A percentile compares a stretch with the other conserved stretches of the same genome.
These are phyloP conservation scores for Mycosarcoma maydis DNA, from an alignment of 1,284 basidiomycete genomes.

Conservation along the genomic window DNA sequence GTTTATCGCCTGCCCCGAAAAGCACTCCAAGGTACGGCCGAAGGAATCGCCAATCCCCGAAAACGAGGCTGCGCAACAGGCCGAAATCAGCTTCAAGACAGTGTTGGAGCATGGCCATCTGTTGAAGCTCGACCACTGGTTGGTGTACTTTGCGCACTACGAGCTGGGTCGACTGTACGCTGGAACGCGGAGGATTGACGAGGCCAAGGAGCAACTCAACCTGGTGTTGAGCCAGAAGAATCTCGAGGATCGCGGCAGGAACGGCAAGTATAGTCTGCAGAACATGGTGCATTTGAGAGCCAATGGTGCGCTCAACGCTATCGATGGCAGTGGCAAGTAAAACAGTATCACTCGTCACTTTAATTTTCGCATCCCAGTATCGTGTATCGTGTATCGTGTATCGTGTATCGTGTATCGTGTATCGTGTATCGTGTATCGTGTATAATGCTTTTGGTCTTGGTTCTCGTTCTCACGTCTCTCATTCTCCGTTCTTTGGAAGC, in stretches of 20 bases:
- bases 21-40: slow-evolving; percentile 52
- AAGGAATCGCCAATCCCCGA: slow-evolving; percentile 50
- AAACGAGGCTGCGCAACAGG: slow-evolving; percentile 57
- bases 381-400: too few relatives aligned
- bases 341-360: not conserved
- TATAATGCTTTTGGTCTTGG: too few relatives aligned
- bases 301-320: slow-evolving; percentile 57
- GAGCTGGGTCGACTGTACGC: slow-evolving; percentile 64
- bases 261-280: slow-evolving; percentile 65
- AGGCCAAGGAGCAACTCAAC: slow-evolving; percentile 59
- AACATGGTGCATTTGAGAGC: slow-evolving; percentile 65
- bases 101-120: slow-evolving; percentile 55
- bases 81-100: slow-evolving; percentile 52
- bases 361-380: too few relatives aligned
- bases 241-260: slow-evolving; percentile 58
- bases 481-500: not conserved
- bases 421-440: too few relatives aligned
- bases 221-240: slow-evolving; percentile 57
- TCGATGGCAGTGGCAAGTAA: slow-evolving; percentile 39
- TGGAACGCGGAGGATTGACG: slow-evolving; percentile 15
- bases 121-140: slow-evolving; percentile 61
- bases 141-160: slow-evolving; percentile 66
- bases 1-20: slow-evolving; percentile 64
- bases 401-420: too few relatives aligned
- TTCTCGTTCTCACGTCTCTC: not conserved